Percentiles rank a stretch among this genome's conserved stretches.
These are phyloP conservation scores for Conidiobolus incongruus DNA, from an alignment of 371 early-diverging fungal species.

Conservation along the genomic window DNA sequence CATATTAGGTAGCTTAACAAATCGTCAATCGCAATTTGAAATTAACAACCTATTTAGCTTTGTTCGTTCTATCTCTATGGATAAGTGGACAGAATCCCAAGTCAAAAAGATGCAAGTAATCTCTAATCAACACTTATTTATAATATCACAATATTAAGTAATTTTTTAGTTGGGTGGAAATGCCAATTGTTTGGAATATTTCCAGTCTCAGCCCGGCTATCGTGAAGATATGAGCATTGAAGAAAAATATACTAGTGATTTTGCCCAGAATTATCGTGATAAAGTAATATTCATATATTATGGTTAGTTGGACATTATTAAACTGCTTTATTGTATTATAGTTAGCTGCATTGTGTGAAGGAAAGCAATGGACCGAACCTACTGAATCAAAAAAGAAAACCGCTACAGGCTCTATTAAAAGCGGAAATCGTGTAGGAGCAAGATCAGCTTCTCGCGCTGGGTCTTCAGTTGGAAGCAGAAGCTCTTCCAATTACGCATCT, in stretches of 20 bases:
- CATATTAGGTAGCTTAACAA: conserved; percentile 40
- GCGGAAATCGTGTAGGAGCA: conserved; percentile 6
- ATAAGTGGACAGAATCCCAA: conserved; percentile 92
- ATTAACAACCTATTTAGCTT: conserved; percentile 26
- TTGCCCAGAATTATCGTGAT: conserved; percentile 72
- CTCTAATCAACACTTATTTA: background rate
- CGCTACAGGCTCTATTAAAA: conserved; percentile 6
- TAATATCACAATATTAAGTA: background rate
- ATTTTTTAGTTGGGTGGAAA: conserved; percentile 69
- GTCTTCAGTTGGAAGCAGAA: background rate
- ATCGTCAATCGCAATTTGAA: background rate
- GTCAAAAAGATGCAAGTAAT: conserved; percentile 68
- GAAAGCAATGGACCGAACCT: conserved; percentile 34
- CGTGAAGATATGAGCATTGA: conserved; percentile 46
- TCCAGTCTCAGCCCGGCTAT: conserved; percentile 68
- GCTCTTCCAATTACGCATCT: background rate
- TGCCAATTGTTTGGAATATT: conserved; percentile 62
- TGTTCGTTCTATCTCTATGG: conserved; percentile 96
- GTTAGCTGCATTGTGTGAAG: conserved; percentile 18
- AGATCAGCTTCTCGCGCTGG: background rate
- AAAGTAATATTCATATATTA: conserved; percentile 26
- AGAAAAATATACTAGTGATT: conserved; percentile 67
- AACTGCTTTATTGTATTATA: background rate
- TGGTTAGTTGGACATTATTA: background rate
- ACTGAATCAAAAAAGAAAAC: conserved; percentile 5